Base-by-base conservation (phyloP, 495 filamentous ascomycete species). In the Penicillium canescens region DNA sequence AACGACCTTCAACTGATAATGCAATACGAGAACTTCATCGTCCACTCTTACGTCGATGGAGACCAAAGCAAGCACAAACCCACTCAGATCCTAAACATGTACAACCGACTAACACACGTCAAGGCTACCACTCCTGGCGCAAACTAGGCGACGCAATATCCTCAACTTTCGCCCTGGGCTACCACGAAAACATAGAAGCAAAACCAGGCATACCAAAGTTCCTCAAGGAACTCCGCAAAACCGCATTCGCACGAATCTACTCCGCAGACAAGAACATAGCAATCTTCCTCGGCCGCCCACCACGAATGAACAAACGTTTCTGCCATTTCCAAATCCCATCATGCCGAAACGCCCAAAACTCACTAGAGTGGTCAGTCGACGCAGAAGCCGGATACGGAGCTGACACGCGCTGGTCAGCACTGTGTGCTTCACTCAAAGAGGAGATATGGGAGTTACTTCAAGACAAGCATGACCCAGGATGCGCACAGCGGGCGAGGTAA, bases 21-120 rank as follows among this genome's bases (percentile, higher is more conserved):
- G 16, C 73, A 76, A 45, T 77, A 76, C 41, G 74, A 77, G 48
- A 77, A 76, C 37, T 75, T 76, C 18, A 76, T 77, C 36, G 59
- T 76, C 1, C 73, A 75, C 46, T 76, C 73, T 0, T 65, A 70
- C 37, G 66, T 75, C n/a, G 69, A 76, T 50, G 74, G 74, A 24
- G 74, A 76, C 45, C 73, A 77, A 50, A 76, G 74, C 75, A 50
- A 59, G 62, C 6, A 24, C 1, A 24, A 24, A 4, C 23, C 18
- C 18, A 18, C 18, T 18, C 18, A 18, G 18, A 18, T 18, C 23
- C 23, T 6, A 24, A 24, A 6, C n/a, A 24, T 24, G 23, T 24
- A 33, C 0, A 16, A 33, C 34, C 18, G n/a, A 31, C 36, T 53
- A 47, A 50, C 36, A 24, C 11, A 31, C 8, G 23, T n/a, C 3